Percentiles rank a stretch among this genome's conserved stretches.
Evolutionary conservation across 768 basidiomycete genomes (phyloP).

Genomic region (Rhodotorula sphaerocarpa): DNA sequence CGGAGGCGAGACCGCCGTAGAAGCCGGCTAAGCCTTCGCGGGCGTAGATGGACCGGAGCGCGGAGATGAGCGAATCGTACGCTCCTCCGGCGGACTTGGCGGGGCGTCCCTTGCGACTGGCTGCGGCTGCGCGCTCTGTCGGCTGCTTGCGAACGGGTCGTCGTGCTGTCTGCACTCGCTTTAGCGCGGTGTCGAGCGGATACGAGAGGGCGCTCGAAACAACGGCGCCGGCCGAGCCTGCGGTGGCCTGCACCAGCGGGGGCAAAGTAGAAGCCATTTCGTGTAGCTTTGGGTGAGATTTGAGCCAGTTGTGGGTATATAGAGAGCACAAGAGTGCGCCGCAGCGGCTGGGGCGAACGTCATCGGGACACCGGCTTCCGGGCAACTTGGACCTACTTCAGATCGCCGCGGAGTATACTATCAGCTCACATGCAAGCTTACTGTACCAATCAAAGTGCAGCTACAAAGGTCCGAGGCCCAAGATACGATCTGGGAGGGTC

Average conservation of each 20-base stretch:
- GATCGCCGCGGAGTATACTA: too few relatives aligned
- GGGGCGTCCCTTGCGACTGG: not conserved
- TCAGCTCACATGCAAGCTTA: too few relatives aligned
- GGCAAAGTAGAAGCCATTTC: constrained; percentile 56
- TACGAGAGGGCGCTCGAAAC: constrained; percentile 53
- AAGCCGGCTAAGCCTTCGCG: constrained; percentile 49
- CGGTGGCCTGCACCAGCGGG: constrained; percentile 55
- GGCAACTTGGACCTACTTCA: too few relatives aligned
- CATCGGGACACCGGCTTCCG: too few relatives aligned
- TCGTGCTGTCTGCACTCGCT: constrained; percentile 13
- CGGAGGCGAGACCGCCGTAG: constrained; percentile 52
- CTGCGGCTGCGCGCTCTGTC: too few relatives aligned
- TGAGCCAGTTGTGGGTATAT: too few relatives aligned
- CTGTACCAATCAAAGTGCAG: too few relatives aligned
- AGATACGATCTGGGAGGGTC: too few relatives aligned
- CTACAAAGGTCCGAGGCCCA: too few relatives aligned
- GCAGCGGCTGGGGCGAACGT: too few relatives aligned
- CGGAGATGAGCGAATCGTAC: constrained; percentile 41
- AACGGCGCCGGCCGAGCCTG: constrained; percentile 55
- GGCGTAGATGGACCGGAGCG: constrained; percentile 44
- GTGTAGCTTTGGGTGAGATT: too few relatives aligned
- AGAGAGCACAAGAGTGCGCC: too few relatives aligned
- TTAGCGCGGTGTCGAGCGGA: constrained; percentile 45
- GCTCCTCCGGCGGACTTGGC: not conserved
- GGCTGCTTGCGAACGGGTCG: not conserved